Percentiles rank a stretch among this genome's conserved stretches.
These are phyloP conservation scores for Dimargaris xerosporica DNA, from an alignment of 192 early-diverging fungal genomes.

Conservation along the genomic window DNA sequence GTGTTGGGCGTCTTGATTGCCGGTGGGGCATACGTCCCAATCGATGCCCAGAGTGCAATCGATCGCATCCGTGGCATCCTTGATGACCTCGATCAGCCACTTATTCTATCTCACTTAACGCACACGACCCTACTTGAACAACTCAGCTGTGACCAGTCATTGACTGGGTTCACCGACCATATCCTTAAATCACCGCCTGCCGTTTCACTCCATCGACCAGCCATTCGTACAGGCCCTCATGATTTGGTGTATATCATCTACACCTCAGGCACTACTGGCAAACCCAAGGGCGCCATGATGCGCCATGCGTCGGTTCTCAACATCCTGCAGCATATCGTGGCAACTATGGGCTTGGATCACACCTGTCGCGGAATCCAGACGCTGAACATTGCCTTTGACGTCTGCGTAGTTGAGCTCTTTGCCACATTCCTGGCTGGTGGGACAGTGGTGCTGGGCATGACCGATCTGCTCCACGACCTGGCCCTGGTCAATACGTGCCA, in stretches of 20 bases:
- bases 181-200: background rate
- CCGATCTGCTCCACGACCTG: background rate
- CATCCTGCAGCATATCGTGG: background rate
- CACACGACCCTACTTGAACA: background rate
- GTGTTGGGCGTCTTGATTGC: background rate
- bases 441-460: background rate
- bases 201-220: no score
- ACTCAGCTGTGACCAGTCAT: no score
- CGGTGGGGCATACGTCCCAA: background rate
- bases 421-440: background rate
- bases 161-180: background rate
- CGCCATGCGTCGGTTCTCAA: background rate
- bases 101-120: background rate
- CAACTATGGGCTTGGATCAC: no score
- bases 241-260: background rate
- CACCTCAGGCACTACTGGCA: background rate
- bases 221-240: background rate
- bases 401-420: background rate
- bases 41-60: background rate
- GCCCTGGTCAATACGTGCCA: background rate
- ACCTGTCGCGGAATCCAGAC: background rate
- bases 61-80: background rate
- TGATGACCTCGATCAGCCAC: background rate
- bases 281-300: background rate
- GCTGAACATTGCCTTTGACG: slow-evolving; percentile 3